Base-by-base conservation (phyloP, 495 filamentous ascomycete genomes). In the Thermothielavioides terrestris region DNA sequence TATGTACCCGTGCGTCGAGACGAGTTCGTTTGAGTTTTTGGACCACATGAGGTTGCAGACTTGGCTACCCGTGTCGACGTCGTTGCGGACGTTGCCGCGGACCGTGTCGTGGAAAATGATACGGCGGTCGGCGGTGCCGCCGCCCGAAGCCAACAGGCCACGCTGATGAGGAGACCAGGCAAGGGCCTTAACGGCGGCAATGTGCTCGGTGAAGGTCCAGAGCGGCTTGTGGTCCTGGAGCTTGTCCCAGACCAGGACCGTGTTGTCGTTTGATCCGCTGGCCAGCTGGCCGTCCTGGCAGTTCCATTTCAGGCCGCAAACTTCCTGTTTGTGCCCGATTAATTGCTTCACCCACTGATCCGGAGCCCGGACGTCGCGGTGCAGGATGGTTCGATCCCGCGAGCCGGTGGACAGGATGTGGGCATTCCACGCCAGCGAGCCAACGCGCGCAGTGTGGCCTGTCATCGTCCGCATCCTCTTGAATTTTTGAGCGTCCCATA, bases 21-120 rank as follows among this genome's bases (percentile, higher is more conserved):
- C 92, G 56, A 98, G 84, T 69, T 98, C 92, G 63, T 95, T 94
- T 22, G 85, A 90, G 61, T 94, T 96, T 64, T 89, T 91, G 17
- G 80, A 85, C 92, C 94, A 98, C 8, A 88, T 85, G 14, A 98
- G 76, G 63, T 97, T 98, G 70, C 92, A 97, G 22, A 98, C 92
- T 64, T 98, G 92, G 57, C 85, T 91, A 14, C 92, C 92, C 14
- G 92, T 98, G 57, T 98, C 92, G 50, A 94, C 80, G 58, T 94
- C 88, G 53, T 86, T 85, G 58, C 88, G 80, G 31, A 83, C 71
- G 2, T 80, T 73, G 5, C 89, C 85, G 0, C 83, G 84, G 20
- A 86, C 73, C 1, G 92, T 98, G 59, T 97, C 92, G 84, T 94
- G 94, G 68, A 98, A 98, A 51, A 94, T 95, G 66, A 98, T 98